Evolutionary conservation across 1,284 basidiomycete genomes (phyloP).

Genomic region (Microbotryomycetes sp.): DNA sequence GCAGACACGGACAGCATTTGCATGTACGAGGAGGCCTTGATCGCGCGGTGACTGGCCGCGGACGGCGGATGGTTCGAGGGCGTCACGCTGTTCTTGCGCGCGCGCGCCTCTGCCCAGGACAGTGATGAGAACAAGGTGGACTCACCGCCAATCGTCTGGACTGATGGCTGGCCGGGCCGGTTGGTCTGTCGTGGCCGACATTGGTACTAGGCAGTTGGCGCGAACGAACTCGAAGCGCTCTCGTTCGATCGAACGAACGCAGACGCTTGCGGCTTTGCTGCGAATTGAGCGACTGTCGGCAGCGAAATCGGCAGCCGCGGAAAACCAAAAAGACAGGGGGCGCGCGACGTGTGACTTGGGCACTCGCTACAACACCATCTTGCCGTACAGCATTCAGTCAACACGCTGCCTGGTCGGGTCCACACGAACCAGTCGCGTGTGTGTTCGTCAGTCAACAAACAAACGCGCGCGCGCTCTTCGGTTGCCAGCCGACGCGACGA

Average conservation of each 20-base stretch:
- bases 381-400: too few species aligned
- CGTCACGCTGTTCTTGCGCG: too few species aligned
- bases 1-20: too few species aligned
- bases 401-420: neutral
- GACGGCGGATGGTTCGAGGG: constrained; percentile 5
- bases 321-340: neutral
- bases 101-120: too few species aligned
- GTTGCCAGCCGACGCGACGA: constrained; percentile 1
- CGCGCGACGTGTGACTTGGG: neutral
- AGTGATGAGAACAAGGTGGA: too few species aligned
- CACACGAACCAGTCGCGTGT: neutral
- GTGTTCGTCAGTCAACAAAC: neutral
- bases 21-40: too few species aligned
- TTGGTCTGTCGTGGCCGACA: neutral
- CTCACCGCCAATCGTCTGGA: neutral
- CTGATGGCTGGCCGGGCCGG: neutral
- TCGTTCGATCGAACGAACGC: neutral
- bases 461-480: neutral
- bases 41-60: constrained; percentile 1
- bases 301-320: neutral
- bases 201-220: neutral
- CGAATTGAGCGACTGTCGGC: neutral
- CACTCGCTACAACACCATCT: too few species aligned
- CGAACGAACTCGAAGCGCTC: neutral
- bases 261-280: too few species aligned